These are phyloP conservation scores for Carex arenaria DNA, from an alignment of 202 grass and related monocot genomes.

Conservation along the genomic window DNA sequence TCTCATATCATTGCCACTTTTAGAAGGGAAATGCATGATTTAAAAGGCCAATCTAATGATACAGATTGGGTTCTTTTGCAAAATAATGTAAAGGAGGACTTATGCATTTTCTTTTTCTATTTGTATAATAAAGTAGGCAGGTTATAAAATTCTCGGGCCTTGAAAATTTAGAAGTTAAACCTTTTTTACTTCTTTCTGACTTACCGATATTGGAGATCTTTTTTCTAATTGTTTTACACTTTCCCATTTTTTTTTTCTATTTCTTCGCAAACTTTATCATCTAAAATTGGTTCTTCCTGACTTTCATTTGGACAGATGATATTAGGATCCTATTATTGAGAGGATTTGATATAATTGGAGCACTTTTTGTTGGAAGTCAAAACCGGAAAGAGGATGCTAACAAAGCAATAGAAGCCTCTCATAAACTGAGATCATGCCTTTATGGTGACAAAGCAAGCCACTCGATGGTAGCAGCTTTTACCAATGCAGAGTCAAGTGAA, in stretches of 20 bases:
- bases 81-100: not conserved
- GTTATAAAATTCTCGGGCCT: not conserved
- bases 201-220: not conserved
- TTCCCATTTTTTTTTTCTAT: conserved; percentile 2
- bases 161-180: not conserved
- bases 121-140: not conserved
- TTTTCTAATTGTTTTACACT: not conserved
- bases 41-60: not conserved
- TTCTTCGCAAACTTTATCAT: not conserved
- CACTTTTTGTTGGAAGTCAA: conserved; percentile 37
- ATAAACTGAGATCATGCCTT: conserved; percentile 42
- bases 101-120: not conserved
- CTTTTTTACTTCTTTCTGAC: not conserved
- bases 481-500: conserved; percentile 30
- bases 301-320: conserved; percentile 52
- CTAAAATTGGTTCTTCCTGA: not conserved
- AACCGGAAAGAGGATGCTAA: conserved; percentile 23
- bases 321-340: conserved; percentile 56
- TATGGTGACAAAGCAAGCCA: conserved; percentile 39
- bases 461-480: conserved; percentile 45
- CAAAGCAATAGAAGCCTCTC: conserved; percentile 38
- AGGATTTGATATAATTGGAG: conserved; percentile 81
- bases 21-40: not conserved
- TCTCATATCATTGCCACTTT: not conserved
- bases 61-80: not conserved